phyloP scores from a whole-genome alignment of 2,329 filamentous ascomycete species.

The Ceratocystis lukuohia region DNA sequence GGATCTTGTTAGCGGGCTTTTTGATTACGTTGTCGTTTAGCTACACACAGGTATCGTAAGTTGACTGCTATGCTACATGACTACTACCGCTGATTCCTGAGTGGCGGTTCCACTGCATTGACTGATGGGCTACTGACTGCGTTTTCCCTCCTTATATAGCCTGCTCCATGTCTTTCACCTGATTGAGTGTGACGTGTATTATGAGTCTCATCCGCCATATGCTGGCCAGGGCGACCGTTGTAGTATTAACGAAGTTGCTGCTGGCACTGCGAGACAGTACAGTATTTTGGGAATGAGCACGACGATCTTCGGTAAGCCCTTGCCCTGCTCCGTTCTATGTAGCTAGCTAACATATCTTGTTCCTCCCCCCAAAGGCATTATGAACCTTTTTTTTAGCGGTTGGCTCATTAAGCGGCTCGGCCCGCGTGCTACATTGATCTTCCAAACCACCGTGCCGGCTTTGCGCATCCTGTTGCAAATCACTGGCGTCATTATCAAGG shows the following conservation, averaged over 20 bases:
- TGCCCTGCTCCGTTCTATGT: neutral
- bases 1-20: conserved; percentile 45
- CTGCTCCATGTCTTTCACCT: conserved; percentile 53
- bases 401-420: conserved; percentile 55
- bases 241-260: conserved; percentile 46
- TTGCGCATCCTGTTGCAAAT: conserved; percentile 51
- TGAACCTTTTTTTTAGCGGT: conserved; percentile 54
- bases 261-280: conserved; percentile 48
- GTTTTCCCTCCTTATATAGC: conserved; percentile 21
- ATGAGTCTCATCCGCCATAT: conserved; percentile 41
- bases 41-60: conserved; percentile 38
- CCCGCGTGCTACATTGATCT: conserved; percentile 46
- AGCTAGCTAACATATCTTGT: neutral
- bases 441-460: conserved; percentile 52
- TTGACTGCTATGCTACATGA: conserved; percentile 12
- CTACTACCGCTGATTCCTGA: no score
- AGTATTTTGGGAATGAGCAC: conserved; percentile 54
- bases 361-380: conserved; percentile 27
- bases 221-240: conserved; percentile 41
- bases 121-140: neutral
- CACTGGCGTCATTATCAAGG: conserved; percentile 48
- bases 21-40: conserved; percentile 41
- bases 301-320: conserved; percentile 44
- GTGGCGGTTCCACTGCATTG: neutral
- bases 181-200: conserved; percentile 61